Evolutionary conservation across 2,329 filamentous ascomycete species (phyloP).

Genomic region (Venturia asperata): DNA sequence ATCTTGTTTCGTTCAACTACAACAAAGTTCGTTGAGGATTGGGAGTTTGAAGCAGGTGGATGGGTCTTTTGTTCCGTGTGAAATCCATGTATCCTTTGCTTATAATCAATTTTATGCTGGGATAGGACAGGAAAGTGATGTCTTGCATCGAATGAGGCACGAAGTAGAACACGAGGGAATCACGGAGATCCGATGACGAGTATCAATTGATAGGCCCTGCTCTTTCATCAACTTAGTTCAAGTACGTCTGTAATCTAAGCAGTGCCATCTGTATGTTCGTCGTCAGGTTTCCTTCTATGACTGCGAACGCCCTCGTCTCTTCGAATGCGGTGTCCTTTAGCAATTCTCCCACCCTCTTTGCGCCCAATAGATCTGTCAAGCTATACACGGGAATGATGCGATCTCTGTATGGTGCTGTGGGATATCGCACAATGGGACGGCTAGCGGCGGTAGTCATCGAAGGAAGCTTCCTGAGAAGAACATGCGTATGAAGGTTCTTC

Average conservation of each 20-base stretch:
- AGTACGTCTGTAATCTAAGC: slow-evolving; percentile 7
- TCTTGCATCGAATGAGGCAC: no score
- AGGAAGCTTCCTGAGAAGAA: neutral
- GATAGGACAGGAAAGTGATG: no score
- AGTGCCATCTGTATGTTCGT: slow-evolving; percentile 15
- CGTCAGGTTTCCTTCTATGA: slow-evolving; percentile 10
- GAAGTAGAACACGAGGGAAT: no score
- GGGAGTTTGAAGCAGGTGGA: no score
- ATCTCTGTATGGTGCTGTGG: neutral
- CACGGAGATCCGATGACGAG: neutral
- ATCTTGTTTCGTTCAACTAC: no score
- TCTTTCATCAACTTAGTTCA: neutral
- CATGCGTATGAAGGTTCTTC: neutral
- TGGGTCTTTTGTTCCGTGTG: no score
- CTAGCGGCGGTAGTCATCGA: neutral
- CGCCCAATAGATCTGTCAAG: slow-evolving; percentile 9
- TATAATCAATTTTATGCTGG: no score
- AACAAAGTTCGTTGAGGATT: no score
- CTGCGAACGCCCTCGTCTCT: neutral
- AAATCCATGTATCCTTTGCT: no score
- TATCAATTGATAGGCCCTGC: neutral
- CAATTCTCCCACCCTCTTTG: slow-evolving; percentile 1
- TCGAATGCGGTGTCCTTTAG: slow-evolving; percentile 13
- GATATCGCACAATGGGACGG: neutral
- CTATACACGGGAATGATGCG: slow-evolving; percentile 16